Base-by-base conservation (phyloP, 2,329 filamentous ascomycete species). In the Penicillium sumatraense region DNA sequence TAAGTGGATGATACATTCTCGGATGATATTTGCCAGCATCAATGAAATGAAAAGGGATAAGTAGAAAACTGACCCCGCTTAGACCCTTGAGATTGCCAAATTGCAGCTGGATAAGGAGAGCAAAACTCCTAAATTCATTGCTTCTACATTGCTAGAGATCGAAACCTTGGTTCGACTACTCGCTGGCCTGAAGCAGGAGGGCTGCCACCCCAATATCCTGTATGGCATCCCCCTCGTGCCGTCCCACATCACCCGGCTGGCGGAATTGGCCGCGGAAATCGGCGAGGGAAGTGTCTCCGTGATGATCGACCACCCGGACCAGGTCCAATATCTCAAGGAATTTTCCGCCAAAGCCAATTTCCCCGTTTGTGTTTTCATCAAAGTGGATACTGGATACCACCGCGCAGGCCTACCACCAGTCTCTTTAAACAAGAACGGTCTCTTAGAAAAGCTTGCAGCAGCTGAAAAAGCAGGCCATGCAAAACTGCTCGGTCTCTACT, bases 71-170 rank as follows among this genome's bases (percentile, higher is more conserved):
- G 24, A 56, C 18, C 23, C 23, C 23, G 14, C 7, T 5, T 26
- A 89, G 86, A 91, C 89, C 0, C 76, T 78, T 5, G 84, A 91
- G 70, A 72, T 90, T 47, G 83, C 88, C 2, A 79, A 80, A 49
- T 73, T 91, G 21, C 89, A 93, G 81, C 85, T 91, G n/a, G 88
- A 89, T 8, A 72, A 80, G 7, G 72, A 80, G 24, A 68, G 79
- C 52, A 65, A 75, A 42, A 81, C 83, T 4, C 75, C 80, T 18
- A 86, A 88, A 33, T 78, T 93, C 50, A 81, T 93, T 29, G 86
- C 88, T 1, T 93, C 89, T 1, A 95, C 90, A 0, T 62, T 93
- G n/a, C 75, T 83, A 2, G 90, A 93, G 72, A 86, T 86, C 1
- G 89, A 93, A 69, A 81, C 84, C 48, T 74, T 93, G 5, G 56